Percentiles rank a stretch among this genome's conserved stretches.
Evolutionary conservation across 140 eudicot species (phyloP).

Genomic region (Flaveria floridana): DNA sequence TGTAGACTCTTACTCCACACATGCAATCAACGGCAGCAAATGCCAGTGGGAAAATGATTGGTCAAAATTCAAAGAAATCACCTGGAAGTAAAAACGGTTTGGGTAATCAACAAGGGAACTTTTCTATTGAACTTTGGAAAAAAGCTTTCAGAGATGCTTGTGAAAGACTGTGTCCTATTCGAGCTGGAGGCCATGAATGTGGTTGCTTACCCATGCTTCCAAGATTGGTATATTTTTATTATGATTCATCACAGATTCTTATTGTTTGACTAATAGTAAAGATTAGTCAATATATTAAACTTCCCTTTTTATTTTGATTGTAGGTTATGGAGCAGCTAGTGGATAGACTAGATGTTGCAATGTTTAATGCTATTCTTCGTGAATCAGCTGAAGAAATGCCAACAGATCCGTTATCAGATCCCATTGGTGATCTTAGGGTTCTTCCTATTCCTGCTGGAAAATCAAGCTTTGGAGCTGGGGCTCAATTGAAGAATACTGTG

Average conservation of each 20-base stretch:
- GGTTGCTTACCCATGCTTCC: conserved; percentile 80
- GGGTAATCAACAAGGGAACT: conserved; percentile 72
- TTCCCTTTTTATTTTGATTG: background rate
- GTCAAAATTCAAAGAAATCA: conserved; percentile 46
- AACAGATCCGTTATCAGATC: conserved; percentile 85
- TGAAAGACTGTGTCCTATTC: conserved; percentile 85
- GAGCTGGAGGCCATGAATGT: conserved; percentile 92
- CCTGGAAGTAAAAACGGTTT: conserved; percentile 45
- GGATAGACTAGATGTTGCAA: conserved; percentile 81
- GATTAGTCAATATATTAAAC: background rate
- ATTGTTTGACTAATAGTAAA: background rate
- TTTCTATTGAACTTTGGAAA: conserved; percentile 81
- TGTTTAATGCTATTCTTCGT: conserved; percentile 92
- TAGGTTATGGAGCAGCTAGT: conserved; percentile 92
- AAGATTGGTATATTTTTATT: conserved; percentile 54
- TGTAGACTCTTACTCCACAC: conserved; percentile 79
- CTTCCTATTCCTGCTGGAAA: conserved; percentile 78
- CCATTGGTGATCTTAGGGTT: conserved; percentile 59
- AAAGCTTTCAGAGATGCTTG: conserved; percentile 87
- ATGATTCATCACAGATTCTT: background rate
- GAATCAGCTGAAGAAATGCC: conserved; percentile 81
- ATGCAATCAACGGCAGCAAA: conserved; percentile 72
- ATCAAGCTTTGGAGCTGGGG: conserved; percentile 88
- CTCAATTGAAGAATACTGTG: conserved; percentile 80
- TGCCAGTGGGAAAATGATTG: conserved; percentile 33